Conservation (phyloP, 106 monocot species). For the Allium cepa region DNA sequence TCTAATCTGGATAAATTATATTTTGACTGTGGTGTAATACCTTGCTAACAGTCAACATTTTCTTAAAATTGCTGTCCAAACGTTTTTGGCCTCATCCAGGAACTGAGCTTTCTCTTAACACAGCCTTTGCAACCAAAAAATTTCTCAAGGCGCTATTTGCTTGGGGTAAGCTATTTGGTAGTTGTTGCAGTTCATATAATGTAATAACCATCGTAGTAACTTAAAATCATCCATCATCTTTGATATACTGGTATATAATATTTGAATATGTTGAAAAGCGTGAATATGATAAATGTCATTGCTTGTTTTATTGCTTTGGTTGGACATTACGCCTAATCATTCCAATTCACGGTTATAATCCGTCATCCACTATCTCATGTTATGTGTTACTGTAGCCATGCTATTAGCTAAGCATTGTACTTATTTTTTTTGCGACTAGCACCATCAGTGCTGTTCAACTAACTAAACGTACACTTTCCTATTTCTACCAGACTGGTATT, state of each 20-base stretch:
- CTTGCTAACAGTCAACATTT: not conserved
- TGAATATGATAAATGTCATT: too few relatives aligned
- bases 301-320: too few relatives aligned
- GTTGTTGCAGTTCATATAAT: not conserved
- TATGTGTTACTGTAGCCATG: not conserved
- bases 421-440: not conserved
- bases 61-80: not conserved
- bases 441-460: not conserved
- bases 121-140: slow-evolving; percentile 63
- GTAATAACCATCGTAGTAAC: too few relatives aligned
- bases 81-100: slow-evolving; percentile 31
- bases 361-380: not conserved
- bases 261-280: too few relatives aligned
- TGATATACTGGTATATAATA: too few relatives aligned
- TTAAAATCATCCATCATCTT: too few relatives aligned
- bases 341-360: not conserved
- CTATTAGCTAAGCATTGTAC: not conserved
- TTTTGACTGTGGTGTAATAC: not conserved
- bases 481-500: slow-evolving; percentile 57
- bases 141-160: slow-evolving; percentile 76
- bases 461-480: not conserved
- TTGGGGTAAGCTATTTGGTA: slow-evolving; percentile 51
- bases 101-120: slow-evolving; percentile 39
- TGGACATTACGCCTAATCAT: not conserved
- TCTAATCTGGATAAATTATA: not conserved